These are phyloP conservation scores for Flaveria linearis DNA, from an alignment of 129 eudicot genomes.

Conservation along the genomic window DNA sequence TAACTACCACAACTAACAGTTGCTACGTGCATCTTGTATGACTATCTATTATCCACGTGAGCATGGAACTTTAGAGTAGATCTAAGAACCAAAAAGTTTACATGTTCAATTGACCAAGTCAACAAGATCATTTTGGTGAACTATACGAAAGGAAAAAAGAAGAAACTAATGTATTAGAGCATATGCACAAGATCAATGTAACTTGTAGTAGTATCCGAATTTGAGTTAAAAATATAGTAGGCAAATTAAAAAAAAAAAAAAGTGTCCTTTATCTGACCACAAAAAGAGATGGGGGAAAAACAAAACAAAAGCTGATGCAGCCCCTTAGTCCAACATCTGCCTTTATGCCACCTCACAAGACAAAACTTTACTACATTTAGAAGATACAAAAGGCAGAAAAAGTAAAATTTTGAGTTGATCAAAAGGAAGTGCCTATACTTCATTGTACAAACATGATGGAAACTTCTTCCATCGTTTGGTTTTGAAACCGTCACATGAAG, in stretches of 20 bases:
- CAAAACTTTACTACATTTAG: constrained; percentile 4
- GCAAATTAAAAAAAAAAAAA: not conserved
- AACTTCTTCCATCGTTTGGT: constrained; percentile 28
- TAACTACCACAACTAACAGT: too few species aligned
- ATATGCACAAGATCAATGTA: constrained; percentile 21
- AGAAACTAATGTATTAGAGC: not conserved
- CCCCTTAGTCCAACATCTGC: constrained; percentile 28
- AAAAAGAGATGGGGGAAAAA: constrained; percentile 42
- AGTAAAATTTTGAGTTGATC: constrained; percentile 7
- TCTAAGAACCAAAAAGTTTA: not conserved
- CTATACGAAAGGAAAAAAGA: not conserved
- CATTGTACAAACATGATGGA: constrained; percentile 48
- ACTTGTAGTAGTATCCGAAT: constrained; percentile 16
- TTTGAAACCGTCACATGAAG: constrained; percentile 59
- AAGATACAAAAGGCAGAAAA: constrained; percentile 15
- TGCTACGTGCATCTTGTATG: too few species aligned
- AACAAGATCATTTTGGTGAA: not conserved
- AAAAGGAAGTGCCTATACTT: constrained; percentile 41
- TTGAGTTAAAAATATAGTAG: constrained; percentile 17
- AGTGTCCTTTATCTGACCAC: not conserved
- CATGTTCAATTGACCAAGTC: not conserved
- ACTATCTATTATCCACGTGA: too few species aligned
- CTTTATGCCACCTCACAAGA: constrained; percentile 50
- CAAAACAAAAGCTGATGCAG: constrained; percentile 52
- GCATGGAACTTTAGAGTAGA: too few species aligned